phyloP scores from a whole-genome alignment of 441 rosid species.

The Isatis lusitanica region DNA sequence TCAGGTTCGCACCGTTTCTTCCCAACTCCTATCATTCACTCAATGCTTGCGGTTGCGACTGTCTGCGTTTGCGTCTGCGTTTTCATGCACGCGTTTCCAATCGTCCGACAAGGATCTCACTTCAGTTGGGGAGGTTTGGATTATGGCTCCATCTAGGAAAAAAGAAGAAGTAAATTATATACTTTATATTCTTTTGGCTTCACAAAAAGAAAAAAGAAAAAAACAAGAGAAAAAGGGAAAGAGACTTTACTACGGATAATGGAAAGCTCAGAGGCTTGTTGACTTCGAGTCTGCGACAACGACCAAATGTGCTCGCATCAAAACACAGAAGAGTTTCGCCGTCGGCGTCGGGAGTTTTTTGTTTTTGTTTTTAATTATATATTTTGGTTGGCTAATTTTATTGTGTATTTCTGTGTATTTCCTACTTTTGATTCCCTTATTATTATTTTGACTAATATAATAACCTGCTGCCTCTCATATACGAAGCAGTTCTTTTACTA shows the following conservation, averaged over 20 bases:
- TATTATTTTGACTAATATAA: slow-evolving; percentile 8
- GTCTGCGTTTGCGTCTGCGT: slow-evolving; percentile 94
- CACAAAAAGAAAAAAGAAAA: not conserved
- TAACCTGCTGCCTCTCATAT: slow-evolving; percentile 20
- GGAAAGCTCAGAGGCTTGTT: slow-evolving; percentile 26
- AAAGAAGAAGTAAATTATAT: not conserved
- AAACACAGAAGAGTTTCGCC: not conserved
- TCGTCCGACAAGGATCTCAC: slow-evolving; percentile 56
- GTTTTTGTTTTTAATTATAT: not conserved
- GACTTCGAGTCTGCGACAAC: slow-evolving; percentile 19
- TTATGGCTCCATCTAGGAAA: slow-evolving; percentile 60
- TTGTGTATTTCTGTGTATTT: slow-evolving; percentile 23
- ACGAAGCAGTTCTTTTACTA: not conserved
- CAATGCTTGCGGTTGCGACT: slow-evolving; percentile 88
- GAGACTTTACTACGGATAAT: slow-evolving; percentile 13
- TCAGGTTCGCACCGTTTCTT: slow-evolving; percentile 64
- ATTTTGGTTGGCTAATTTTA: slow-evolving; percentile 26
- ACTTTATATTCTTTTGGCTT: slow-evolving; percentile 31
- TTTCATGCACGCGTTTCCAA: slow-evolving; percentile 69
- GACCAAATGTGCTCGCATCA: slow-evolving; percentile 13
- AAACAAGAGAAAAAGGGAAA: not conserved
- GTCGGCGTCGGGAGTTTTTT: slow-evolving; percentile 13
- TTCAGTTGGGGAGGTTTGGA: slow-evolving; percentile 79
- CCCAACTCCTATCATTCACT: slow-evolving; percentile 79
- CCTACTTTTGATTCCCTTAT: not conserved